Evolutionary conservation across 306 rosid genomes (phyloP).

Genomic region (Acacia confusa): DNA sequence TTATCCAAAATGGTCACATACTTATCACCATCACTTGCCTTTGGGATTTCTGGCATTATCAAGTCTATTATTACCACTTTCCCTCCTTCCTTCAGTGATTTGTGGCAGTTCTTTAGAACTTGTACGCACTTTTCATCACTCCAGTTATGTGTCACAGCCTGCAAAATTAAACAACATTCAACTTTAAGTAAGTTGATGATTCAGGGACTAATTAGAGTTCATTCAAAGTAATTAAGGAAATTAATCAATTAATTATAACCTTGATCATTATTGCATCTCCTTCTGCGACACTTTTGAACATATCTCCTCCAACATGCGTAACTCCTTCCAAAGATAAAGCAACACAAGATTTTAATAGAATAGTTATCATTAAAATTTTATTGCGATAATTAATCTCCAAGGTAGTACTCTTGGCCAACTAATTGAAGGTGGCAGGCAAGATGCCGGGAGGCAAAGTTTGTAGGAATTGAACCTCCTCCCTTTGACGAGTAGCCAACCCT

Average conservation of each 20-base stretch:
- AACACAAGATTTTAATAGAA: not conserved
- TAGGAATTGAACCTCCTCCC: too few species aligned
- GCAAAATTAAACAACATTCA: not conserved
- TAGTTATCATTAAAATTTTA: not conserved
- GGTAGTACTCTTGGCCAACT: too few species aligned
- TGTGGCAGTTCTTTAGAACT: conserved; percentile 7
- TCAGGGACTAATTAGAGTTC: too few species aligned
- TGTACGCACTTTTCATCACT: conserved; percentile 3
- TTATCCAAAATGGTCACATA: not conserved
- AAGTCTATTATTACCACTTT: not conserved
- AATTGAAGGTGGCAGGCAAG: too few species aligned
- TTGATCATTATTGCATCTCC: conserved; percentile 18
- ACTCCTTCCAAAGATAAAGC: not conserved
- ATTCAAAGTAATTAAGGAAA: not conserved
- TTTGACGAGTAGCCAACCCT: too few species aligned
- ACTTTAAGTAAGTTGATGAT: not conserved
- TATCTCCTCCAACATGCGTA: conserved; percentile 16
- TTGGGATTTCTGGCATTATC: conserved; percentile 2
- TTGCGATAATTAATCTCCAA: too few species aligned
- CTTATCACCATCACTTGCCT: conserved; percentile 10
- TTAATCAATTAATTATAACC: not conserved
- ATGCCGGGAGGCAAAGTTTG: too few species aligned
- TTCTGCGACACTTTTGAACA: conserved; percentile 12
- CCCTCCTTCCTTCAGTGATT: not conserved
- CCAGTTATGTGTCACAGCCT: not conserved